These are phyloP conservation scores for Yamadazyma oceani DNA, from an alignment of 1,139 yeast species.

Conservation along the genomic window DNA sequence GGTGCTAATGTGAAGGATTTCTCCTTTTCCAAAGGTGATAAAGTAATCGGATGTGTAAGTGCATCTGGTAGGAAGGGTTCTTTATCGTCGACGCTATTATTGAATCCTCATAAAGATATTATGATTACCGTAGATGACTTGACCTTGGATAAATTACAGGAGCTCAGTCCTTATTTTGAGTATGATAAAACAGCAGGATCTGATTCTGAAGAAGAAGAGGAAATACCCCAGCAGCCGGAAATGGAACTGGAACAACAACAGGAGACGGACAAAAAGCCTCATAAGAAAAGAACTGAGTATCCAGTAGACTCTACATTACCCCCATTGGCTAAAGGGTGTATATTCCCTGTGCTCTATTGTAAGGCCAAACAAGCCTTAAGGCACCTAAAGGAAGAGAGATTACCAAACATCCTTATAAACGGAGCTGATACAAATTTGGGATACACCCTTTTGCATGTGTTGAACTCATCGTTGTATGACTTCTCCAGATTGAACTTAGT, in stretches of 20 bases:
- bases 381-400: constrained; percentile 20
- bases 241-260: constrained; percentile 1
- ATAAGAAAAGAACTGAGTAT: not conserved
- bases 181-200: constrained; percentile 1
- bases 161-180: constrained; percentile 16
- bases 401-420: constrained; percentile 37
- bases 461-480: constrained; percentile 26
- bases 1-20: constrained; percentile 26
- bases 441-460: constrained; percentile 34
- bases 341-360: constrained; percentile 39
- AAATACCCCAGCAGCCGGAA: not conserved
- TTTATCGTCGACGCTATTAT: constrained; percentile 33
- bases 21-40: constrained; percentile 31
- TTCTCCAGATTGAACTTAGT: constrained; percentile 30
- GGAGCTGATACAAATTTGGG: constrained; percentile 48
- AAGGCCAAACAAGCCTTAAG: constrained; percentile 40
- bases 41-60: constrained; percentile 38
- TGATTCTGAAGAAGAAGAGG: not conserved
- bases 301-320: constrained; percentile 19
- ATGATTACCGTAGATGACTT: constrained; percentile 30
- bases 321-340: constrained; percentile 34
- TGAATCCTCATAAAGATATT: constrained; percentile 35
- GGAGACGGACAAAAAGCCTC: constrained; percentile 1
- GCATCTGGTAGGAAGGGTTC: constrained; percentile 39
- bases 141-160: constrained; percentile 20